Base-by-base conservation (phyloP, 2,329 filamentous ascomycete species). In the Penicillium polonicum region DNA sequence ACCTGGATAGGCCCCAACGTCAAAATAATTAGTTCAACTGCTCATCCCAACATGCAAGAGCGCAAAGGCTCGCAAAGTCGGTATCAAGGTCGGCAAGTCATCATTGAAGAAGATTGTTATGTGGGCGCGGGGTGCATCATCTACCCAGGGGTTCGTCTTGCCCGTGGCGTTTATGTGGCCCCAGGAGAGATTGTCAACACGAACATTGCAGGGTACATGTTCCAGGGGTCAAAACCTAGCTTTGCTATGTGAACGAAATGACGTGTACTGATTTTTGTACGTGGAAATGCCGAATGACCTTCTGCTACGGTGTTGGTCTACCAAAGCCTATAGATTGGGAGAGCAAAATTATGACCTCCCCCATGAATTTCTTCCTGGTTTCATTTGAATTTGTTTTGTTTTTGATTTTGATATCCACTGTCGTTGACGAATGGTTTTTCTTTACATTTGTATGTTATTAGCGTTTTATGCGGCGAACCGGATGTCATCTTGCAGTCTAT, bases 1-100 rank as follows among this genome's bases (percentile, higher is more conserved):
- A 88, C 70, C 1, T 78, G 75, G 74, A 88, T 92, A 63, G 91
- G 91, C 2, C 89, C 91, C 0, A 91, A 92, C 65, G 93, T 97
- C 57, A 93, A 86, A 62, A 89, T 97, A 64, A 90, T 91, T 70
- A 92, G 89, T 17, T 85, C 88, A 35, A 88, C 86, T 42, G 81
- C 89, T 48, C 86, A 87, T 42, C 86, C 87, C 15, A 91, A 95
- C 70, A 85, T 88, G 29, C 86, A 88, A 71, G 82, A 84, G 62
- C 83, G 91, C 23, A 85, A 89, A 66, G 92, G 91, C 7, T 88
- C 86, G 46, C 85, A 87, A 63, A 90, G 89, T 35, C 83, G 85
- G 7, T 88, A 90, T 68, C 76, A 87, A 57, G 92, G 90, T 15
- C 85, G 85, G 33, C 79, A 83, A 19, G 88, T 97, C 55, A 82